A percentile compares a stretch with the other conserved stretches of the same genome.
Conservation (phyloP, 2,329 filamentous ascomycete genomes). For the Fusarium keratoplasticum region DNA sequence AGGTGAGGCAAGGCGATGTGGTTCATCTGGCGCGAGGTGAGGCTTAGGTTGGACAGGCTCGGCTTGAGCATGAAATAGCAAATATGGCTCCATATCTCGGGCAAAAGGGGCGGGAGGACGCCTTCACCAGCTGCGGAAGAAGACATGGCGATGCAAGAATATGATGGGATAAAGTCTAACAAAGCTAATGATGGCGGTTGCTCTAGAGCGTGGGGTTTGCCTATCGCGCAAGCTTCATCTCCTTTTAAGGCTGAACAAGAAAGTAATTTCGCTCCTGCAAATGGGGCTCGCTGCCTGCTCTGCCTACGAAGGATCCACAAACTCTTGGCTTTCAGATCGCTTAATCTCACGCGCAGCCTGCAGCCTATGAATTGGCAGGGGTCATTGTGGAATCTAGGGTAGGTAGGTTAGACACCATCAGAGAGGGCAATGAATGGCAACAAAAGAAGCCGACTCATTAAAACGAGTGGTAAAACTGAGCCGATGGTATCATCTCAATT, state of each 20-base stretch:
- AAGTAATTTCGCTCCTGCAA: neutral
- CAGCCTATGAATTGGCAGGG: neutral
- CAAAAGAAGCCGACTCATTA: too few relatives aligned
- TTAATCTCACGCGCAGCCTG: neutral
- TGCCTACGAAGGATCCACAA: neutral
- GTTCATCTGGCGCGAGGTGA: slow-evolving; percentile 6
- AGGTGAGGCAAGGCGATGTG: neutral
- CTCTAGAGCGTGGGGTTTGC: neutral
- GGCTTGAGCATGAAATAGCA: slow-evolving; percentile 7
- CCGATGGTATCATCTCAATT: too few relatives aligned
- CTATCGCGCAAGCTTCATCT: neutral
- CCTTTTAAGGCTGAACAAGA: neutral
- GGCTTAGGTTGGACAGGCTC: neutral
- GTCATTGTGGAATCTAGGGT: neutral
- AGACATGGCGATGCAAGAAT: neutral
- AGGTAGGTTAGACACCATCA: too few relatives aligned
- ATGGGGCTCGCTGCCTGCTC: neutral
- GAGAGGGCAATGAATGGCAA: too few relatives aligned
- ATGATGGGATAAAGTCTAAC: neutral
- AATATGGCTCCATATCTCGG: slow-evolving; percentile 24
- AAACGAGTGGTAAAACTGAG: too few relatives aligned
- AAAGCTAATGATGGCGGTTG: neutral
- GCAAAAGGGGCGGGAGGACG: neutral
- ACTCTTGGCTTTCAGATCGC: neutral
- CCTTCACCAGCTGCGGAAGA: neutral